Conservation (phyloP, 2,329 filamentous ascomycete genomes). For the Ascochyta clinopodiicola region DNA sequence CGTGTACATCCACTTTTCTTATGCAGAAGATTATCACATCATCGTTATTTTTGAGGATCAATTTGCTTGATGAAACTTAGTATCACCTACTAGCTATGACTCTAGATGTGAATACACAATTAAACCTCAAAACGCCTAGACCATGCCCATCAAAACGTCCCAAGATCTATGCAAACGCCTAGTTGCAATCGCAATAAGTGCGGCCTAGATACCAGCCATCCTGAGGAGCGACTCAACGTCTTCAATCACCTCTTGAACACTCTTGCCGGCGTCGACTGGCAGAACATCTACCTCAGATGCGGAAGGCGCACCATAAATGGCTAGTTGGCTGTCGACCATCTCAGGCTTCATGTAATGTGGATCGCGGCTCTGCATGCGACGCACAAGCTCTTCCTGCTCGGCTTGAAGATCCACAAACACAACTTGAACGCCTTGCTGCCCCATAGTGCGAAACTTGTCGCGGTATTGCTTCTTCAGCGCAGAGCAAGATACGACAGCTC, state of each 20-base stretch:
- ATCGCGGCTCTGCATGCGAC: constrained; percentile 35
- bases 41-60: no score
- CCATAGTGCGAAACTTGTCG: constrained; percentile 36
- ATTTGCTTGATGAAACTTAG: no score
- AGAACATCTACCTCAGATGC: constrained; percentile 46
- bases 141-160: background rate
- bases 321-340: constrained; percentile 48
- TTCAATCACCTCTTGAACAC: constrained; percentile 13
- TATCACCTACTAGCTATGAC: no score
- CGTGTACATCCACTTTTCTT: no score
- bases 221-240: constrained; percentile 38
- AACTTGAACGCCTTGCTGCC: constrained; percentile 24
- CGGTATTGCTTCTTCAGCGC: constrained; percentile 47
- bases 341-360: constrained; percentile 48
- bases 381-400: constrained; percentile 33
- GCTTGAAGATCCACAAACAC: constrained; percentile 50
- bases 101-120: no score
- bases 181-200: background rate
- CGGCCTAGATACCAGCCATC: background rate
- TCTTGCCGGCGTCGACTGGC: constrained; percentile 34
- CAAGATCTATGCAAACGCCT: background rate
- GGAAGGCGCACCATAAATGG: constrained; percentile 36
- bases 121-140: background rate
- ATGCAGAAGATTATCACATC: no score
- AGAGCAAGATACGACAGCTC: constrained; percentile 51